phyloP scores from a whole-genome alignment of 2,329 filamentous ascomycete genomes.

The Ceratocystis huliohia region DNA sequence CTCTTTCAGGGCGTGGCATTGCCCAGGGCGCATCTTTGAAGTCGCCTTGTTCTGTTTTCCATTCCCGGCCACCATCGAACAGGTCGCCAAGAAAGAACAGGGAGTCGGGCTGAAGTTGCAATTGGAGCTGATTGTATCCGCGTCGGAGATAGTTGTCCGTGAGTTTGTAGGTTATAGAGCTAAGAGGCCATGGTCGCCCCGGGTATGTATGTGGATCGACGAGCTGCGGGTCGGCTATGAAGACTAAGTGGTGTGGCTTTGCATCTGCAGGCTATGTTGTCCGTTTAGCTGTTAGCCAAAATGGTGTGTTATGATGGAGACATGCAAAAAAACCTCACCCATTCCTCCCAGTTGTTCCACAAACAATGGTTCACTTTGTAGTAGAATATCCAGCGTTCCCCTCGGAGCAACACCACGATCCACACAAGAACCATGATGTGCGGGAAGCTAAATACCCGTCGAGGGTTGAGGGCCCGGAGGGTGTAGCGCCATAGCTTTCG shows the following conservation, averaged over 20 bases:
- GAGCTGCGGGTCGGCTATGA: conserved; percentile 82
- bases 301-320: conserved; percentile 7
- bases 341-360: conserved; percentile 85
- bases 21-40: conserved; percentile 50
- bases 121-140: conserved; percentile 67
- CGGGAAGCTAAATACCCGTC: conserved; percentile 47
- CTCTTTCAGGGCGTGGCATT: conserved; percentile 37
- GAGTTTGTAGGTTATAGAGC: conserved; percentile 42
- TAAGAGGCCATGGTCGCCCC: conserved; percentile 53
- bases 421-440: conserved; percentile 60
- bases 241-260: conserved; percentile 67
- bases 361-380: conserved; percentile 57
- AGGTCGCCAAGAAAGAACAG: conserved; percentile 86
- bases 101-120: conserved; percentile 66
- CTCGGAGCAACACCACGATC: conserved; percentile 68
- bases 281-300: conserved; percentile 3
- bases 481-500: conserved; percentile 20
- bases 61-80: conserved; percentile 92
- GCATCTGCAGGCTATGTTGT: conserved; percentile 56
- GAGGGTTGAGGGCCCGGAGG: conserved; percentile 35
- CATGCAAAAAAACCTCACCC: conserved; percentile 46
- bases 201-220: conserved; percentile 94
- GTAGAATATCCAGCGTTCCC: conserved; percentile 67
- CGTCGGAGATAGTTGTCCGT: conserved; percentile 85
- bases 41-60: conserved; percentile 57